Evolutionary conservation across 495 filamentous ascomycete species (phyloP).

Genomic region (Glutinoglossum americanum): DNA sequence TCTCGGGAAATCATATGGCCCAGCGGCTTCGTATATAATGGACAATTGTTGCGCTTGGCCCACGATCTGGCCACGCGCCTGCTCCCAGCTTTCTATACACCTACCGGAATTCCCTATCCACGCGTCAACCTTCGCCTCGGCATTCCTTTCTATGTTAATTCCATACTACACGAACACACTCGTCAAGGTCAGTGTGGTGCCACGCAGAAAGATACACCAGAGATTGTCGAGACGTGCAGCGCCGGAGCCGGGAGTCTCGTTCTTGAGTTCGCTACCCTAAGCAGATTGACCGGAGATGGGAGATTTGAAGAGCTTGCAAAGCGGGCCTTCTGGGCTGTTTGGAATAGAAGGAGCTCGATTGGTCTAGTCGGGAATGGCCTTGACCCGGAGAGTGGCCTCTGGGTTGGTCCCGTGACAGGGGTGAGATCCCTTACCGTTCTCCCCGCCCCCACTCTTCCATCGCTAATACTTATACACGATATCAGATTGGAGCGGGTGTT

Average conservation of each 20-base stretch:
- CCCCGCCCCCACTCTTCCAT: neutral
- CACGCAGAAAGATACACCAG: slow-evolving; percentile 16
- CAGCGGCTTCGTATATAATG: slow-evolving; percentile 66
- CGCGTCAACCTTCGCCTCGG: slow-evolving; percentile 84
- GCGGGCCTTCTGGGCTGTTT: slow-evolving; percentile 86
- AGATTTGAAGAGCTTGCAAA: slow-evolving; percentile 78
- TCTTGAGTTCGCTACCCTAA: slow-evolving; percentile 78
- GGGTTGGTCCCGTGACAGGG: slow-evolving; percentile 70
- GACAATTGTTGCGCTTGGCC: slow-evolving; percentile 70
- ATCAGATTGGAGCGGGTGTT: slow-evolving; percentile 71
- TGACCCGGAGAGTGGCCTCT: slow-evolving; percentile 76
- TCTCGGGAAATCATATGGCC: slow-evolving; percentile 41
- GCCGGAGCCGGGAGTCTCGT: slow-evolving; percentile 88
- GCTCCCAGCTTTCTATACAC: slow-evolving; percentile 73
- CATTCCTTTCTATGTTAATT: slow-evolving; percentile 74
- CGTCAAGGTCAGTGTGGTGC: slow-evolving; percentile 18
- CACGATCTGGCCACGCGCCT: slow-evolving; percentile 63
- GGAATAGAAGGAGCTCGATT: slow-evolving; percentile 63
- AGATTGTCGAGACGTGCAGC: slow-evolving; percentile 89
- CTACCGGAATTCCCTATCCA: slow-evolving; percentile 84
- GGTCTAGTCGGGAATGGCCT: slow-evolving; percentile 82
- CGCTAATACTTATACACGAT: neutral
- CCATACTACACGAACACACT: slow-evolving; percentile 35
- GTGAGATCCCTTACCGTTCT: slow-evolving; percentile 16
- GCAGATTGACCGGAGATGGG: slow-evolving; percentile 66